Evolutionary conservation across 148 eudicot species (phyloP), one percentile per base, ranked within the genome.

Genomic region (Heliosperma pusillum): DNA sequence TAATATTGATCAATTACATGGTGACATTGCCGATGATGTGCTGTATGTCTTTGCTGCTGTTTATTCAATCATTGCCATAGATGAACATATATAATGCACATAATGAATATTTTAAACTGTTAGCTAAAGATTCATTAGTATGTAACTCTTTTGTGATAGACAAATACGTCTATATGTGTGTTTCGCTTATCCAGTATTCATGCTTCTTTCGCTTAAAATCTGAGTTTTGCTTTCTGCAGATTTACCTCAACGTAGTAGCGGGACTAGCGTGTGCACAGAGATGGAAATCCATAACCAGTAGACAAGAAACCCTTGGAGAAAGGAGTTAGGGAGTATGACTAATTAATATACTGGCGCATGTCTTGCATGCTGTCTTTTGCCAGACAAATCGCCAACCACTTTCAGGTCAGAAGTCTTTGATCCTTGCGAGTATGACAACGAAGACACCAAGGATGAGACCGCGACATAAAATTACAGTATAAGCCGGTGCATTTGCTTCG

Each of bases 241-340:
- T 83, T 92, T 7, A 7, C 15, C 11, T 45, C 3, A n/a, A n/a
- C n/a, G n/a, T n/a, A n/a, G n/a, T n/a, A n/a, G n/a, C n/a, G n/a
- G n/a, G n/a, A n/a, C n/a, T n/a, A n/a, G n/a, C n/a, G 52, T 33
- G 77, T 94, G 93, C 83, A 87, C 89, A 27, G 87, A 87, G 56
- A 84, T 90, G 74, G 98, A 91, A 83, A 83, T 85, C 80, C 82
- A 75, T 52, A 85, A 85, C 76, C 78, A 85, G 69, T 92, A 97
- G 96, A 89, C 80, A 0, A 92, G 82, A 80, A 90, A 81, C 80
- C 97, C 96, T 53, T 82, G 90, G 79, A 88, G 79, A 83, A 90
- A 92, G 93, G 93, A 92, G 81, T 90, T 90, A 77, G 96, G 97
- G 65, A 95, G 92, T 86, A 93, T 92, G 78, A 92, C 88, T 80